Base-by-base conservation (phyloP, 768 basidiomycete genomes). In the Tylopilus sp. region DNA sequence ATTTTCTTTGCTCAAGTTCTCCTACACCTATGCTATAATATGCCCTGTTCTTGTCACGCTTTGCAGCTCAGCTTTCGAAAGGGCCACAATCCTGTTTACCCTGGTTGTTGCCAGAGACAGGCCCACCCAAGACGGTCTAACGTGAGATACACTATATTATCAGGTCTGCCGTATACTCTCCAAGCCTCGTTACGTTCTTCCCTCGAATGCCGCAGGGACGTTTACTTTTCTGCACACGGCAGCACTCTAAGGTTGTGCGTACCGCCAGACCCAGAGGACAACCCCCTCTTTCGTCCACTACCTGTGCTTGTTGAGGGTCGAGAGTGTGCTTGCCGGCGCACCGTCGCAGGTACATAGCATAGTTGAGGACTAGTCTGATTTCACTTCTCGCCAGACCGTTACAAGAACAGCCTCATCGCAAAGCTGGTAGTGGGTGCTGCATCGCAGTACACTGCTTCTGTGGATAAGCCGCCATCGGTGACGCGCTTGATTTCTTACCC, bases 261-360 rank as follows among this genome's bases (percentile, higher is more conserved):
- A 20, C 65, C 78, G 0, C 69, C 73, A 7, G 75, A 79, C 18
- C 73, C 74, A 39, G 81, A 84, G 33, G 75, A 81, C n/a, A 62
- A 66, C 2, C 82, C 86, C 0, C 22, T 62, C 79, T 0, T 85
- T 87, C 58, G 61, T 90, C 21, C 75, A 73, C 42, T 76, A 81
- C 23, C 63, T 97, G 39, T 92, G 82, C 77, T 95, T 5, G 93
- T 92, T 0, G 92, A 98, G 68, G 95, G 93, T 1, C 95, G 98
- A 59, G 97, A 99, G 71, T 95, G 91, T 64, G 91, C 85, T 38
- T 98, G 95, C 94, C 94, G 95, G 65, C 80, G 87, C 57, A 94
- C 94, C 15, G 85, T 87, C 63, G 70, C 90, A 52, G 89, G 93
- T 91, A 59, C 60, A 64, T 59, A 3, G 10, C 42, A 11, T 17